Evolutionary conservation across 2,329 filamentous ascomycete genomes (phyloP), one percentile per base, ranked within the genome.

Genomic region (Macrophomina pseudophaseolina): DNA sequence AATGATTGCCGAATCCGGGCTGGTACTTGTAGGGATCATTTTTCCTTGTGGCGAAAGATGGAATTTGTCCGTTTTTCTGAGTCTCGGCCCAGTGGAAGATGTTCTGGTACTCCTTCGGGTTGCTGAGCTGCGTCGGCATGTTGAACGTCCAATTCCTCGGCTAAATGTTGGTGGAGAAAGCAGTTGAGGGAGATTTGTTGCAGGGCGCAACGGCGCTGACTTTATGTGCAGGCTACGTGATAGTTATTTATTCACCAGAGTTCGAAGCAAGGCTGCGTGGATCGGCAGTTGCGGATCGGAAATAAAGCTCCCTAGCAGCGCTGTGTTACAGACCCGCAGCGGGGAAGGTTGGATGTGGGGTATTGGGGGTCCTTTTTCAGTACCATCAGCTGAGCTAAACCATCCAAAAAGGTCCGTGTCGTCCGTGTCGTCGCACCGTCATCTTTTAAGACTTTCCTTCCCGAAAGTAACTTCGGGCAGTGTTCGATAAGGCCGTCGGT

Each of bases 21-120:
- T 87, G 84, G 71, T 88, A 88, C 76, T 83, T 64, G 72, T 86
- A 86, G 42, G 83, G 84, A 72, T 86, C 84, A 69, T 85, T 87
- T 75, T 76, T 85, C 74, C 80, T 82, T 68, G 79, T 81, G 3
- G 76, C 80, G 70, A 87, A 88, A 0, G 85, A 86, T 11, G 85
- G 85, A 32, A 87, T 81, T 0, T 78, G 71, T 0, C 82, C 86
- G 72, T 87, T 81, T 71, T 87, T 82, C 70, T 88, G 86, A n/a
- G 85, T 87, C 72, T 86, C 85, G 0, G 85, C 86, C 86, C 86
- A 88, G 72, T 78, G 76, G 69, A 78, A 78, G 56, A 77, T 78
- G 18, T 75, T 71, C 67, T 78, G 76, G 60, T 77, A 78, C 59
- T 77, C 70, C 63, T 78, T 69, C 65, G 81, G 74, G 70, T 80